Evolutionary conservation across 2,329 filamentous ascomycete genomes (phyloP), one percentile per base, ranked within the genome.

Genomic region (Calonectria pseudoreteaudii): DNA sequence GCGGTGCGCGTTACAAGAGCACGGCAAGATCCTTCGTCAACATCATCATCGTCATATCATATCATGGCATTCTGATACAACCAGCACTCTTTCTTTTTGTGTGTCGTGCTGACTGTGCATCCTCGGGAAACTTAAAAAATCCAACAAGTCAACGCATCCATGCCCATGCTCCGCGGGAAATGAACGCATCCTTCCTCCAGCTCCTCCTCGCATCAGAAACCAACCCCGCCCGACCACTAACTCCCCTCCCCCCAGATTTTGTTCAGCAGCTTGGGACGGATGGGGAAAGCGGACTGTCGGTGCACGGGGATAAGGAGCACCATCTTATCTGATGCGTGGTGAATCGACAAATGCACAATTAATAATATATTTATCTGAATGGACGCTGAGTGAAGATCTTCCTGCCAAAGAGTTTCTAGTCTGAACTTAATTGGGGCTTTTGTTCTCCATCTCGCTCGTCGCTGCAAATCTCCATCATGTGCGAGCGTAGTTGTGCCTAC

Each of bases 301-400:
- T 28, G 30, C 36, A 44, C 66, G 31, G 41, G 53, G 23, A 28
- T 18, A 47, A n/a, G 38, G 69, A 62, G 31, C 31, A 64, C 56
- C 70, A 72, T 72, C 70, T 72, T 66, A 72, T 72, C 68, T 68
- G 70, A 68, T 72, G 66, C 38, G 30, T 20, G 18, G 30, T 56
- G 47, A 62, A 62, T 20, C 56, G n/a, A 28, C 20, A 26, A 66
- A 68, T 68, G 56, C 58, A 66, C 66, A 49, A 72, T 72, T 69
- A 72, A 72, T 72, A 72, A 72, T 72, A 50, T 68, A 66, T 13
- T 28, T 6, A 18, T 47, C 58, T 50, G 70, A 41, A 56, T 66
- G 49, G 56, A 50, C 36, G 23, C 67, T 47, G 56, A 62, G 28
- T 31, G 65, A 47, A 44, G 36, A 41, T 56, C 49, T 50, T 28